Base-by-base conservation (phyloP, 129 eudicot genomes). In the Helianthus tuberosus region DNA sequence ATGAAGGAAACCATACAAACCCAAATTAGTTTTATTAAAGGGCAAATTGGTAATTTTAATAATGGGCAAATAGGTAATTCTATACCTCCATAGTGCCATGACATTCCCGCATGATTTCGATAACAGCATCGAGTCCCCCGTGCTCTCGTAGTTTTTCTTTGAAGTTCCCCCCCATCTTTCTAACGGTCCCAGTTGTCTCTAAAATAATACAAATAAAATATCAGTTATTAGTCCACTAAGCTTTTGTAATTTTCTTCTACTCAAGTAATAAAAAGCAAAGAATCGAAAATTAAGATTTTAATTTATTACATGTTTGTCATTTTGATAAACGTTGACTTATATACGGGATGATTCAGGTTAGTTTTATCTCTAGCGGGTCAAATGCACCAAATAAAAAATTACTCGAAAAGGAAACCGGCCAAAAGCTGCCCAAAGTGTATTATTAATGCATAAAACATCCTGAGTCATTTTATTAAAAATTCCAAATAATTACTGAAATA, bases 61-160 rank as follows among this genome's bases (percentile, higher is more conserved):
- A 11, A 55, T 25, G 43, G 39, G 52, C 17, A 74, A 49, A 10
- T 50, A 32, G 41, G 71, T 63, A 74, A 36, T 38, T 74, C 51
- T 54, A 79, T 77, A 77, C 98, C 97, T 93, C 90, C 93, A 93
- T 76, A 36, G 68, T 68, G 29, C 76, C 79, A 84, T 88, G 96
- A 70, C 96, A 90, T 50, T 80, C 90, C 72, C 85, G 81, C 7
- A 91, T 88, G 68, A 93, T 89, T 64, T 93, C 98, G 73, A 90
- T 84, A 25, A 93, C 96, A 38, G 93, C 96, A 83, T 88, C 89
- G 69, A 93, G 97, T 75, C 97, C 98, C 63, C 98, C 98, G 74
- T 84, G 78, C 80, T 90, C 96, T 90, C 98, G 81, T 73, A 93
- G 48, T 64, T 88, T 90, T 69, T 93, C 98, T 83, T 90, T 93